Base-by-base conservation (phyloP, 2,329 filamentous ascomycete genomes). In the Hirsutella thompsonii region DNA sequence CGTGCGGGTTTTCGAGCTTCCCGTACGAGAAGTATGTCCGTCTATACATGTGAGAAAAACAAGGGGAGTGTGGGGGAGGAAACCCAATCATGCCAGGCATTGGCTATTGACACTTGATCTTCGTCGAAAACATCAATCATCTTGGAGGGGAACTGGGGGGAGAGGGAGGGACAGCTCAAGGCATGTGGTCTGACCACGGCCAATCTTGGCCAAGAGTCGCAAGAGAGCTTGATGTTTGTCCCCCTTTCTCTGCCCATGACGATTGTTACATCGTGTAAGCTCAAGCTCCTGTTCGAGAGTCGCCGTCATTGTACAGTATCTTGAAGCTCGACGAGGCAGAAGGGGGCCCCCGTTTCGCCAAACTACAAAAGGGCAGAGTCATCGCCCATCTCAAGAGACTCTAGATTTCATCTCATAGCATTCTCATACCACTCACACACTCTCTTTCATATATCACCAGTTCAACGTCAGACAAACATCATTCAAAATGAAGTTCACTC, bases 401-500 rank as follows among this genome's bases (percentile, higher is more conserved):
- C 32, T 33, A 13, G 29, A 30, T 8, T 18, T 33, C 32, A 26
- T 18, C 30, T 8, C 30, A n/a, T 14, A 32, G n/a, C 11, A 8
- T 14, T 5, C 30, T 14, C n/a, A 32, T 14, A 32, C n/a, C 30
- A 16, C 5, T 8, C 30, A 16, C 30, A 32, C 32, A 4, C 32
- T 16, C 14, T 33, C 32, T 18, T 33, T 33, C 14, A 16, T 8
- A 4, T 8, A 32, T 16, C 13, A 5, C n/a, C 13, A 32, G 13
- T 14, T 14, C 30, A 32, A 13, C 5, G 8, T 5, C n/a, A 32
- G 5, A 14, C 30, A 13, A 5, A 8, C 30, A 32, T 16, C 32
- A 18, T n/a, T 52, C 57, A 64, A 59, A 23, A 64, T 64, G 61
- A 64, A 63, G 60, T 57, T 47, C 44, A 23, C 52, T 53, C 41